Base-by-base conservation (phyloP, 805 yeast genomes). In the Yarrowia sp. region DNA sequence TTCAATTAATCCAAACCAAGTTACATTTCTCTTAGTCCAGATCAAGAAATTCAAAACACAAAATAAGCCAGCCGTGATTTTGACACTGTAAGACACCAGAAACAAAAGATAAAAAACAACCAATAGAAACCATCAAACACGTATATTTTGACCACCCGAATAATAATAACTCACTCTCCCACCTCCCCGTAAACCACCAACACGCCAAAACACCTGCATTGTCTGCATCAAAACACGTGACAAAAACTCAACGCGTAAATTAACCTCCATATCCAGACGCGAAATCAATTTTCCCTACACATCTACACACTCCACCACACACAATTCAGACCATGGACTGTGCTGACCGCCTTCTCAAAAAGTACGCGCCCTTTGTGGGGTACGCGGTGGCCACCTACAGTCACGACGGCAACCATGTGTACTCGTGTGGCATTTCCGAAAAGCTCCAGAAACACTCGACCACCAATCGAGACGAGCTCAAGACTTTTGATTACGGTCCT, bases 341-440 rank as follows among this genome's bases (percentile, higher is more conserved):
- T n/a, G 43, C 59, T 3, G 61, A 54, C 46, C 46, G 30, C 5
- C 33, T 36, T 16, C 33, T 24, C 9, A 54, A 54, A 32, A 54
- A 54, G 61, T 54, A 54, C 28, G 63, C 63, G 30, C 63, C 36
- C 21, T 58, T 58, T 28, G 44, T 17, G 40, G 63, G 63, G 14
- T 30, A n/a, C 22, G 32, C 63, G 8, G 51, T 58, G 32, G 63
- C 51, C 16, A n/a, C 49, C 9, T 43, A 58, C 41, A 58, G 40
- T 14, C 51, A 30, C 11, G 40, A 41, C 41, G 51, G 63, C 30
- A 24, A 30, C 30, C 22, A 14, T 10, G 51, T 58, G 16, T 58
- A 30, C 41, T 11, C 63, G 12, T 40, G 63, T 32, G 63, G 63
- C 30, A 24, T 58, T 30, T 41, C 63, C 21, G 63, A 41, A 19